phyloP scores from a whole-genome alignment of 805 yeast genomes.

The Kodamaea sagamina region DNA sequence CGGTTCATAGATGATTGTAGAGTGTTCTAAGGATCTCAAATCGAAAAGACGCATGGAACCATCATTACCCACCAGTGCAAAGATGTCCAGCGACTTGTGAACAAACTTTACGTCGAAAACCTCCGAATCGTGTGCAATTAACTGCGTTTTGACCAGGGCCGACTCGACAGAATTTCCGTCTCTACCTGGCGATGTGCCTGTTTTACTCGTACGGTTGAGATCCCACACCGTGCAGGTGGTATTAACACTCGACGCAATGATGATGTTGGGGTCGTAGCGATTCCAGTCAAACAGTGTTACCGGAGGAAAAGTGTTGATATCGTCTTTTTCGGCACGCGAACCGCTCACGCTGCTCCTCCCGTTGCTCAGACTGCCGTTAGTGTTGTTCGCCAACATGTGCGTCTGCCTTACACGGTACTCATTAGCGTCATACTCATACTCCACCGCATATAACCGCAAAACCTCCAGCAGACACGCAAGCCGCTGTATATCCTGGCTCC shows the following conservation, averaged over 20 bases:
- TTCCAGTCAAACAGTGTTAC: constrained; percentile 96
- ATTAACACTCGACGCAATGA: constrained; percentile 87
- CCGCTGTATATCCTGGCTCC: constrained; percentile 31
- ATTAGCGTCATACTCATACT: constrained; percentile 45
- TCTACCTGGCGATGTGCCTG: neutral
- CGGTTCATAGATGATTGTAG: constrained; percentile 94
- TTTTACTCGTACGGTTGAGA: constrained; percentile 39
- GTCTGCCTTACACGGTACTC: constrained; percentile 41
- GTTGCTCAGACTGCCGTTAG: constrained; percentile 21
- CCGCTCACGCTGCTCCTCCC: constrained; percentile 31
- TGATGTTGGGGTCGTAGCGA: constrained; percentile 60
- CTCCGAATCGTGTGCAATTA: constrained; percentile 95
- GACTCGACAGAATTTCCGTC: constrained; percentile 35
- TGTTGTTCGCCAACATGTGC: constrained; percentile 43
- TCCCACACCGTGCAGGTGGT: constrained; percentile 99
- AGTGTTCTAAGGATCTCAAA: constrained; percentile 83
- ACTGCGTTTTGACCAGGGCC: constrained; percentile 79
- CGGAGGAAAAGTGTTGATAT: constrained; percentile 69
- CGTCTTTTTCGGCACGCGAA: constrained; percentile 42
- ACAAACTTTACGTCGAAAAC: constrained; percentile 90
- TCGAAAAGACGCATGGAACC: constrained; percentile 94
- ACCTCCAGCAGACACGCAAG: constrained; percentile 75
- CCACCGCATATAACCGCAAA: constrained; percentile 61
- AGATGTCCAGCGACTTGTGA: constrained; percentile 69
- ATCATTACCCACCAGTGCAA: constrained; percentile 93